Conservation (phyloP, 1,139 yeast genomes). For the Starmera stellimalicola region DNA sequence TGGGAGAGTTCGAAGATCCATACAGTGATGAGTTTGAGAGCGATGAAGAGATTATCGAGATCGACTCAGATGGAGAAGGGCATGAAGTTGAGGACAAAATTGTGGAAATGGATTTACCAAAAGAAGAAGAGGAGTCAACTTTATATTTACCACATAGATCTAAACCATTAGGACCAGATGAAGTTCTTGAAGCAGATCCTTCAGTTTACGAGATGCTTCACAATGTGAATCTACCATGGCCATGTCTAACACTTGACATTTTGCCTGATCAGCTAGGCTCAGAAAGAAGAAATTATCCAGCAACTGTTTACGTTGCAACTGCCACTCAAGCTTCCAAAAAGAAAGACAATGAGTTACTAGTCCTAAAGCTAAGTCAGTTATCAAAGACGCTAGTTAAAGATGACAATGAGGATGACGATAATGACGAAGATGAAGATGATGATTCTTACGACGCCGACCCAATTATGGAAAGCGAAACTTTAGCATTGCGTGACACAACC, state of each 20-base stretch:
- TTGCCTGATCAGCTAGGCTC: slow-evolving; percentile 80
- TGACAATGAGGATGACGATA: slow-evolving; percentile 54
- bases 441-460: slow-evolving; percentile 72
- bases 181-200: slow-evolving; percentile 93
- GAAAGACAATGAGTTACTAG: slow-evolving; percentile 80
- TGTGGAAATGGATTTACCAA: slow-evolving; percentile 22
- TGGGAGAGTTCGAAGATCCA: slow-evolving; percentile 92
- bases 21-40: slow-evolving; percentile 93
- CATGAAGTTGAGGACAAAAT: slow-evolving; percentile 39
- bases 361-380: slow-evolving; percentile 75
- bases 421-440: slow-evolving; percentile 59
- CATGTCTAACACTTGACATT: slow-evolving; percentile 84
- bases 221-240: slow-evolving; percentile 93
- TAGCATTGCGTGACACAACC: slow-evolving; percentile 75
- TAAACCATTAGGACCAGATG: slow-evolving; percentile 89
- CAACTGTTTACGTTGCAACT: slow-evolving; percentile 73
- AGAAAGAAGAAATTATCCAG: slow-evolving; percentile 88
- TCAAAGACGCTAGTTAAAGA: slow-evolving; percentile 80
- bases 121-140: slow-evolving; percentile 22
- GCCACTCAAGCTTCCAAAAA: slow-evolving; percentile 90
- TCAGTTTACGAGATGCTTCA: slow-evolving; percentile 95
- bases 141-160: slow-evolving; percentile 82
- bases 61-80: slow-evolving; percentile 60
- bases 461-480: slow-evolving; percentile 70
- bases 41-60: slow-evolving; percentile 80